Base-by-base conservation (phyloP, 768 basidiomycete genomes). In the Tephrocybe sp. region DNA sequence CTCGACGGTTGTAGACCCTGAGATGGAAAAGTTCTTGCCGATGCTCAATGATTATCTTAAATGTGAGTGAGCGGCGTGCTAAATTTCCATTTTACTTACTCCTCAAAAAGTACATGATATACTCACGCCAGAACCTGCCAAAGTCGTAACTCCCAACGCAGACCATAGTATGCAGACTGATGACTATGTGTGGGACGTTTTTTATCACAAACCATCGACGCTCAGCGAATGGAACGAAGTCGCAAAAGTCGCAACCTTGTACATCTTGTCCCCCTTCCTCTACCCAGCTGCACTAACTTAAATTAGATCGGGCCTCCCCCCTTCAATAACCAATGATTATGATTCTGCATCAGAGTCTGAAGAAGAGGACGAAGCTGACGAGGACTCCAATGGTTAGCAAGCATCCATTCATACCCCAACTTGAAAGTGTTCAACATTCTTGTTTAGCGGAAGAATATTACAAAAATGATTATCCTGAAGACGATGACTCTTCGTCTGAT, bases 121-220 rank as follows among this genome's bases (percentile, higher is more conserved):
- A 7, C 47, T 55, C 16, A 51, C 58, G 40, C 21, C 59, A 33
- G n/a, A 38, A 45, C 37, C 55, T 31, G 25, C 37, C 9, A 33
- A 48, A 27, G 53, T 50, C 29, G 40, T n/a, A n/a, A 38, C 56
- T 45, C 25, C 11, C 41, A 23, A 3, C 10, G 22, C 31, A 29
- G 38, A 49, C 16, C 25, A 42, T 24, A 45, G n/a, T 4, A 43
- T 50, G 34, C 49, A 49, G 37, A 34, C 36, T 18, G 75, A 75
- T 22, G 89, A 90, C 57, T 91, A 88, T 55, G 89, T 91, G 19
- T 91, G 84, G 81, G 89, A 91, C 58, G 79, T 91, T 18, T 91
- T 90, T 60, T 90, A 88, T 57, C 86, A 85, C 54, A 74, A 82
- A 19, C 83, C 84, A 0, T 74, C 75, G 16, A 75, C 80, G 10